Evolutionary conservation across 495 filamentous ascomycete genomes (phyloP).

Genomic region (Penicillium parvum): DNA sequence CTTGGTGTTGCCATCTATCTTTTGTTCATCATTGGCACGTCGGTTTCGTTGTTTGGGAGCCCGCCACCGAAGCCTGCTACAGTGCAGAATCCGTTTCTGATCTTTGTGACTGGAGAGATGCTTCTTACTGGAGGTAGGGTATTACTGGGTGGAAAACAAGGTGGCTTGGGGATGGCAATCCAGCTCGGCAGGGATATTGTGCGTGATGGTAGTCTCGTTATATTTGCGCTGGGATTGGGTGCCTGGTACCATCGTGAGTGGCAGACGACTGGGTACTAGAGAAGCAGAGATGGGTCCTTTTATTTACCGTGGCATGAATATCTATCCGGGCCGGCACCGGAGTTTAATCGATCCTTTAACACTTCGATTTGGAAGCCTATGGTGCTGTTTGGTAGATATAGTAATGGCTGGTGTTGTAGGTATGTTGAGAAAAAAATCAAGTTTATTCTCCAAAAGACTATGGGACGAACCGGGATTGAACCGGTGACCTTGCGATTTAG

Average conservation of each 20-base stretch:
- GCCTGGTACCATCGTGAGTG: conserved; percentile 57
- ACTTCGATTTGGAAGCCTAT: too few species aligned
- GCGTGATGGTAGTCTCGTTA: conserved; percentile 66
- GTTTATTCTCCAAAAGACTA: neutral
- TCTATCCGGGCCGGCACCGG: too few species aligned
- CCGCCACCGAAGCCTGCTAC: conserved; percentile 58
- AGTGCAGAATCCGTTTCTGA: conserved; percentile 65
- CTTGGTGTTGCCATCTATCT: conserved; percentile 69
- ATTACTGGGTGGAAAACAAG: conserved; percentile 43
- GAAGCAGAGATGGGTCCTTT: neutral
- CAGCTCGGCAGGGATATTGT: conserved; percentile 53
- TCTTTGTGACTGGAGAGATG: conserved; percentile 78
- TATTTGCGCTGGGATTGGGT: conserved; percentile 73
- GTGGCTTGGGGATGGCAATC: conserved; percentile 54
- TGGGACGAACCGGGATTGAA: too few species aligned
- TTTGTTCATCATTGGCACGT: conserved; percentile 32
- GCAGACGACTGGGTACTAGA: conserved; percentile 11
- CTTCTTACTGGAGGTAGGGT: conserved; percentile 63
- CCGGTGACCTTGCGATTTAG: too few species aligned
- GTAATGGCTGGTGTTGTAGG: too few species aligned
- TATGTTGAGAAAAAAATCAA: too few species aligned
- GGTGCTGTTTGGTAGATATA: too few species aligned
- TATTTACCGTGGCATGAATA: conserved; percentile 3
- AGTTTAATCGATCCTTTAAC: too few species aligned
- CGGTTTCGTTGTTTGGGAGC: conserved; percentile 39